A percentile compares a stretch with the other conserved stretches of the same genome.
Evolutionary conservation across 192 early-diverging fungal genomes (phyloP).

Genomic region (Paraglomus occultum): DNA sequence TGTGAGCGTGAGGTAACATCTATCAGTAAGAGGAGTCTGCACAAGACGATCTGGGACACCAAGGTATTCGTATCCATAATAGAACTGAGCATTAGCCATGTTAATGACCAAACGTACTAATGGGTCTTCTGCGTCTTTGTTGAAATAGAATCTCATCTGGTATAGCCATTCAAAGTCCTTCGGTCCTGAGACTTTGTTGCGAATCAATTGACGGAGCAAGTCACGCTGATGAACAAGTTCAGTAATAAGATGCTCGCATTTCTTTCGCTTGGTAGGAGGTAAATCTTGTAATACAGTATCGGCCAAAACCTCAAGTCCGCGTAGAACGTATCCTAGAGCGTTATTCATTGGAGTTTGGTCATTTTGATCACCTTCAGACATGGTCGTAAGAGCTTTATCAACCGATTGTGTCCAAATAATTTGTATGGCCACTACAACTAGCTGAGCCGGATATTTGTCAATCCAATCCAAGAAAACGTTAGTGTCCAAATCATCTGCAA

Average conservation of each 20-base stretch:
- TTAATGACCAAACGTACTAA: conserved; percentile 69
- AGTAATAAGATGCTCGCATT: conserved; percentile 98
- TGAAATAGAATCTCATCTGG: conserved; percentile 89
- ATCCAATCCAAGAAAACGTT: conserved; percentile 78
- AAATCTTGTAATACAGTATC: conserved; percentile 92
- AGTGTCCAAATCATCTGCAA: conserved; percentile 51
- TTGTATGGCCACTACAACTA: conserved; percentile 90
- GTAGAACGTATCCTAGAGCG: conserved; percentile 61
- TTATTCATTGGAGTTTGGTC: conserved; percentile 51
- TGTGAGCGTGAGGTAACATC: conserved; percentile 97
- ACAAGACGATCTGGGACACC: conserved; percentile 96
- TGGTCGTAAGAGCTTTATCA: conserved; percentile 67
- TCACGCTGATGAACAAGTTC: conserved; percentile 99
- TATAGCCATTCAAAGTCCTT: conserved; percentile 95
- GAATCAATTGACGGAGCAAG: conserved; percentile 70
- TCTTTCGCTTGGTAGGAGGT: conserved; percentile 76
- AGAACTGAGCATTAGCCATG: conserved; percentile 94
- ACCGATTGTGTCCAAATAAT: conserved; percentile 86
- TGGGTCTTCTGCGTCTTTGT: conserved; percentile 57
- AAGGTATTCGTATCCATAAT: conserved; percentile 98
- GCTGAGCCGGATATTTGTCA: conserved; percentile 85
- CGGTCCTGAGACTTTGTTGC: conserved; percentile 45
- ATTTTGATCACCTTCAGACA: conserved; percentile 37
- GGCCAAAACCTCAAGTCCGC: conserved; percentile 82
- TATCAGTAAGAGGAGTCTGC: conserved; percentile 97